Percentiles rank a stretch among this genome's conserved stretches.
Evolutionary conservation across 306 rosid species (phyloP).

Genomic region (Corylus americana): DNA sequence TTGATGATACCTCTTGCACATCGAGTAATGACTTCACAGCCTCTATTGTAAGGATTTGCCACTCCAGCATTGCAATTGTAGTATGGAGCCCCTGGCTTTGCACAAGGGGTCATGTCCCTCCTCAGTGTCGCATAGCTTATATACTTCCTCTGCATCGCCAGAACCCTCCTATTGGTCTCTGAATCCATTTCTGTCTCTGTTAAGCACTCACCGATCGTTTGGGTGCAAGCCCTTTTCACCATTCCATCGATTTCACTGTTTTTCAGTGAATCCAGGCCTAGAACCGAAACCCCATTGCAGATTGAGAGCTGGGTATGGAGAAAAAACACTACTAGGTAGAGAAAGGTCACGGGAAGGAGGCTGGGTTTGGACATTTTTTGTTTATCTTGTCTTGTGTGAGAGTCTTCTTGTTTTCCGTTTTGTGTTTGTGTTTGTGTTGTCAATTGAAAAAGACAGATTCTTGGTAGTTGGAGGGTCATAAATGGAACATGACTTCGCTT

Average conservation of each 20-base stretch:
- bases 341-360: slow-evolving; percentile 29
- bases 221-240: slow-evolving; percentile 52
- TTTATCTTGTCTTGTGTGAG: slow-evolving; percentile 17
- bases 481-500: slow-evolving; percentile 20
- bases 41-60: slow-evolving; percentile 76
- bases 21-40: slow-evolving; percentile 79
- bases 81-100: slow-evolving; percentile 78
- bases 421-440: slow-evolving; percentile 14
- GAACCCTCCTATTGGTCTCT: slow-evolving; percentile 68
- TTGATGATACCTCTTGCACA: slow-evolving; percentile 76
- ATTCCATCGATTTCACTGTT: slow-evolving; percentile 40
- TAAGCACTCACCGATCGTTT: slow-evolving; percentile 58
- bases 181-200: slow-evolving; percentile 61
- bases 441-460: slow-evolving; percentile 29
- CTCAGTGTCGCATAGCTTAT: slow-evolving; percentile 88
- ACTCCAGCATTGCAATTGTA: slow-evolving; percentile 69
- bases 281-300: slow-evolving; percentile 45
- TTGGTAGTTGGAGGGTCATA: slow-evolving; percentile 46
- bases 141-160: slow-evolving; percentile 71
- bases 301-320: slow-evolving; percentile 44
- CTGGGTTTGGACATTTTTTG: slow-evolving; percentile 49
- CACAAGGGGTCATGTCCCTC: slow-evolving; percentile 86
- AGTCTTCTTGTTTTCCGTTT: slow-evolving; percentile 14
- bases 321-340: slow-evolving; percentile 42
- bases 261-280: slow-evolving; percentile 54